These are phyloP conservation scores for Colletotrichum sp. DNA, from an alignment of 2,329 filamentous ascomycete genomes.

Conservation along the genomic window DNA sequence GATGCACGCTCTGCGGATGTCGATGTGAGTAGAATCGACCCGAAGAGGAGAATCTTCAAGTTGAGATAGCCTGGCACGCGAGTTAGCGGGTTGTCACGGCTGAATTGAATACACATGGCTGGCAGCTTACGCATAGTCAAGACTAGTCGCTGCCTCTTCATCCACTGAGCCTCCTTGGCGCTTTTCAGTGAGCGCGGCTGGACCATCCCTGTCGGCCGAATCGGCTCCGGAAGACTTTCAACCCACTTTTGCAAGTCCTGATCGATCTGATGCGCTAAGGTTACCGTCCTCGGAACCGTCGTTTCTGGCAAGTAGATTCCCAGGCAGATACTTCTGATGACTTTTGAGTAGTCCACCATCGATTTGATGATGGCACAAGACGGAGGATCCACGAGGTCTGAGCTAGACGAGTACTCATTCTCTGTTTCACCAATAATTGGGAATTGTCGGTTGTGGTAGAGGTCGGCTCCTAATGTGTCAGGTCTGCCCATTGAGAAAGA, in stretches of 20 bases:
- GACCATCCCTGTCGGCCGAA: constrained; percentile 20
- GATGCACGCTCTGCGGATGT: constrained; percentile 20
- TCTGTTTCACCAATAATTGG: constrained; percentile 25
- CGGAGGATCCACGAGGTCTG: constrained; percentile 25
- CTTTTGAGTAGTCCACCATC: constrained; percentile 30
- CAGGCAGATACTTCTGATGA: constrained; percentile 28
- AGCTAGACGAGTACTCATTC: background rate
- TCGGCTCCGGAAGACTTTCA: constrained; percentile 22
- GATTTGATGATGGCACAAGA: constrained; percentile 28
- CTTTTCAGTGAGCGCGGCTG: constrained; percentile 20
- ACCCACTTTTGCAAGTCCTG: constrained; percentile 27
- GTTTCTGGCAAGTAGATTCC: constrained; percentile 27
- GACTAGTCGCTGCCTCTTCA: constrained; percentile 29
- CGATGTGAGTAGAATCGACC: constrained; percentile 27
- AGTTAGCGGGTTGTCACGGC: background rate
- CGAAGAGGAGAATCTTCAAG: constrained; percentile 29
- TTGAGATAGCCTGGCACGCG: constrained; percentile 26
- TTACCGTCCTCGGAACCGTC: constrained; percentile 20
- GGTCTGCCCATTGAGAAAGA: constrained; percentile 52
- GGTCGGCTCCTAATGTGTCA: constrained; percentile 50
- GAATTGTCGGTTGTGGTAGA: constrained; percentile 48
- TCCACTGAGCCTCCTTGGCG: constrained; percentile 26
- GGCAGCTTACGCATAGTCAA: constrained; percentile 23
- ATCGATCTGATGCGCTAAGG: constrained; percentile 25
- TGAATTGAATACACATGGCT: rapidly evolving